phyloP scores from a whole-genome alignment of 192 early-diverging fungal species.

The Entomortierella lignicola region DNA sequence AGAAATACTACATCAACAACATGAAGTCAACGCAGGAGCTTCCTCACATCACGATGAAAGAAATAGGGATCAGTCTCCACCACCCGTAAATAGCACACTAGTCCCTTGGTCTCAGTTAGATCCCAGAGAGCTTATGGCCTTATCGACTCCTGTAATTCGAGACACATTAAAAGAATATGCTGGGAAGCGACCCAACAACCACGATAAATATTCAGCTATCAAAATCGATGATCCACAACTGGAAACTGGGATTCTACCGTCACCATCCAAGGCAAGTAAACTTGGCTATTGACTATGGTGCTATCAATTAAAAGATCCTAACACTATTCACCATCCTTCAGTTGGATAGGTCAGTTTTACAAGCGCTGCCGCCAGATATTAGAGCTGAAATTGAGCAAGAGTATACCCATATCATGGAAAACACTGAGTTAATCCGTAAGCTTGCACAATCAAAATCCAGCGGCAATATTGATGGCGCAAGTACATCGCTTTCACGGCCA shows the following conservation, averaged over 20 bases:
- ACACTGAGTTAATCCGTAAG: constrained; percentile 29
- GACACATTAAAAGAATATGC: constrained; percentile 23
- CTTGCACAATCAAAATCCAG: constrained; percentile 6
- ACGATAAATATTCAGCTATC: neutral
- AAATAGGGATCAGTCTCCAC: too few species aligned
- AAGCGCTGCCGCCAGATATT: constrained; percentile 43
- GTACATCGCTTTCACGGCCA: neutral
- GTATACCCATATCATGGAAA: constrained; percentile 43
- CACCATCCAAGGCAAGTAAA: constrained; percentile 22
- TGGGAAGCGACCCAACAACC: neutral
- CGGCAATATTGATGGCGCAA: neutral
- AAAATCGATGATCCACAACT: neutral
- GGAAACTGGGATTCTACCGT: neutral
- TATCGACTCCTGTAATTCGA: constrained; percentile 39
- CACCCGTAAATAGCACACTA: constrained; percentile 1
- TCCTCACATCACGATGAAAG: neutral
- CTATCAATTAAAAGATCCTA: too few species aligned
- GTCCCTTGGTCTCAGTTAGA: constrained; percentile 64
- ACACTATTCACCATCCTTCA: too few species aligned
- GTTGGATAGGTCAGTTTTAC: constrained; percentile 42
- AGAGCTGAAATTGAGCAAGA: constrained; percentile 51
- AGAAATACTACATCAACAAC: neutral
- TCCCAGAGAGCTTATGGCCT: constrained; percentile 46
- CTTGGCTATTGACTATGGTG: too few species aligned
- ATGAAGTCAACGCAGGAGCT: neutral